These are phyloP conservation scores for Pythium aquatile DNA, from an alignment of 352 stramenopile species.

Conservation along the genomic window DNA sequence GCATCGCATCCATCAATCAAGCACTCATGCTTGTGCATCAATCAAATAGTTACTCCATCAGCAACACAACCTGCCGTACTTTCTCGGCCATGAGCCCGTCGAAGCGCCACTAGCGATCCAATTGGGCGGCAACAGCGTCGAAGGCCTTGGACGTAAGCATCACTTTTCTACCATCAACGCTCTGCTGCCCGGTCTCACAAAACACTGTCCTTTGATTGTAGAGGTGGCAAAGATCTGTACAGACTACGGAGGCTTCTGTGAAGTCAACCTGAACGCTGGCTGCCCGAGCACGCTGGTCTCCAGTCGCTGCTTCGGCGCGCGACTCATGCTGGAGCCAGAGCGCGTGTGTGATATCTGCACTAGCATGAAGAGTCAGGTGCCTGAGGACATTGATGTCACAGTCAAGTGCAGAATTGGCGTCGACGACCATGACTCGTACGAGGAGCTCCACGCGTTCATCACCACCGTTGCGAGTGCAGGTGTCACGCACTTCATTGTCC, in stretches of 20 bases:
- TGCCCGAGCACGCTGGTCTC: slow-evolving; percentile 89
- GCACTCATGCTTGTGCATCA: neutral
- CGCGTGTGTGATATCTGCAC: slow-evolving; percentile 92
- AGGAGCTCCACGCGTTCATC: slow-evolving; percentile 93
- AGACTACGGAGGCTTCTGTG: slow-evolving; percentile 89
- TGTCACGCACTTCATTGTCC: slow-evolving; percentile 96
- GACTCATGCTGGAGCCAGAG: slow-evolving; percentile 96
- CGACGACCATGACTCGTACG: slow-evolving; percentile 93
- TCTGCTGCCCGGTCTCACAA: neutral
- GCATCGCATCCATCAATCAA: neutral
- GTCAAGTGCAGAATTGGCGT: slow-evolving; percentile 99
- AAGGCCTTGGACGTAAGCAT: slow-evolving; percentile 63
- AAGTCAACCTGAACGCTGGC: slow-evolving; percentile 97
- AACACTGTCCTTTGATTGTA: neutral
- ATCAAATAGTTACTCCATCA: slow-evolving; percentile 69
- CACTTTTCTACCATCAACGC: neutral
- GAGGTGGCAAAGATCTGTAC: slow-evolving; percentile 74
- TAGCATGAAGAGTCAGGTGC: slow-evolving; percentile 73
- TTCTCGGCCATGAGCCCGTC: slow-evolving; percentile 77
- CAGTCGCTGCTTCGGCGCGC: slow-evolving; percentile 94
- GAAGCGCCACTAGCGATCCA: slow-evolving; percentile 93
- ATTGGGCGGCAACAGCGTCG: slow-evolving; percentile 91
- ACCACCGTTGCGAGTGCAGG: slow-evolving; percentile 84
- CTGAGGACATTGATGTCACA: slow-evolving; percentile 71
- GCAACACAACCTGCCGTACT: slow-evolving; percentile 86